Evolutionary conservation across 495 filamentous ascomycete genomes (phyloP), one percentile per base, ranked within the genome.

Genomic region (Cairneyella variabilis): DNA sequence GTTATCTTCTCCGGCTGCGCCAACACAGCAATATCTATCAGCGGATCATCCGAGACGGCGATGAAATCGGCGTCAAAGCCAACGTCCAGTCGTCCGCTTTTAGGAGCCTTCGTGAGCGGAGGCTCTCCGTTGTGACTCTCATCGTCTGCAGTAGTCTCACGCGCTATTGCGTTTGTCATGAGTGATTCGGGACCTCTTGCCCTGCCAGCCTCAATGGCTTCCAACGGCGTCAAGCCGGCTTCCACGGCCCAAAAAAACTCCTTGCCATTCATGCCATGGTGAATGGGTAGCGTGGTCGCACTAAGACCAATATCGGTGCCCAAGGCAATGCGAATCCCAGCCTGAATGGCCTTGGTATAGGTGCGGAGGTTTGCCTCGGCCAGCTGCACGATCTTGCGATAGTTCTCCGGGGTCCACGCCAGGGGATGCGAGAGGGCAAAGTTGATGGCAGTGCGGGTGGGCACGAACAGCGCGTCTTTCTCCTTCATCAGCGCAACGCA

Each of bases 201-300:
- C 3, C 71, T 75, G 25, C 63, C 65, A 8, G 71, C 69, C 44
- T 73, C 70, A 41, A 75, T 73, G 20, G 71, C 71, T 46, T 69
- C 60, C 32, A 75, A 53, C 16, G 68, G 65, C n/a, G 70, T 67
- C 66, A 73, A 66, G 0, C 68, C 67, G 20, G 67, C 66, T 34
- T 69, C 57, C 12, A 72, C 71, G 3, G 71, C 70, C 48, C 65
- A 70, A 12, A 44, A 54, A n/a, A 73, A 45, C 50, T 75, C 69
- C 46, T 65, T 61, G 5, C 66, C 70, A 56, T 72, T 70, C 30
- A 59, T 54, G n/a, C 71, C 71, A 58, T 69, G 65, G 28, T 16
- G 48, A 32, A 48, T 53, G 5, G 18, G 9, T 6, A 38, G 20
- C 22, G 17, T 38, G 2, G 14, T 22, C 20, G n/a, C 38, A 43